These are phyloP conservation scores for Pyrenochaeta sp. DNA, from an alignment of 2,329 filamentous ascomycete genomes.

Conservation along the genomic window DNA sequence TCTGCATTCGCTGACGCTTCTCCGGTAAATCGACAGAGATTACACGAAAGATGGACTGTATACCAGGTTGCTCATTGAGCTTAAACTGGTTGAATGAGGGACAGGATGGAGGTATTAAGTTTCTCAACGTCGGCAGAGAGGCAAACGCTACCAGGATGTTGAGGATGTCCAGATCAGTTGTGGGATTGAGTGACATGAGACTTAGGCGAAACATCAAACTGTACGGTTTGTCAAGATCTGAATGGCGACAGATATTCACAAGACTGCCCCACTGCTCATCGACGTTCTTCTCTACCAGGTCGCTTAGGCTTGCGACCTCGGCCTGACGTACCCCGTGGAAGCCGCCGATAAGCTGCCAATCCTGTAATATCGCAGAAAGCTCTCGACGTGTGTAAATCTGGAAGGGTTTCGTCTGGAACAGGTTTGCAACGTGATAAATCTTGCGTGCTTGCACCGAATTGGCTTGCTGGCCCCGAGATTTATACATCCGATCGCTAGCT, in stretches of 20 bases:
- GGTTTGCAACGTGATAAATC: constrained; percentile 20
- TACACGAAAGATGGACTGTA: constrained; percentile 41
- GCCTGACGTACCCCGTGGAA: constrained; percentile 10
- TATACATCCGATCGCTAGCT: constrained; percentile 15
- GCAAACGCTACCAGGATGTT: constrained; percentile 49
- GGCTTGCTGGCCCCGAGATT: constrained; percentile 15
- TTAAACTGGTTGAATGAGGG: constrained; percentile 42
- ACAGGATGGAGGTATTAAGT: constrained; percentile 46
- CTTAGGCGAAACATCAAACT: constrained; percentile 55
- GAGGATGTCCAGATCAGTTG: constrained; percentile 50
- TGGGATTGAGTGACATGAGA: constrained; percentile 51
- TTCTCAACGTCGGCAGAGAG: constrained; percentile 50
- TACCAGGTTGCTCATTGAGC: constrained; percentile 41
- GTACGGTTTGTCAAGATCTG: constrained; percentile 32
- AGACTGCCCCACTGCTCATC: constrained; percentile 53
- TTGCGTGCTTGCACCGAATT: constrained; percentile 19
- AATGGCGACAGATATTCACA: constrained; percentile 48
- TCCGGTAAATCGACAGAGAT: constrained; percentile 31
- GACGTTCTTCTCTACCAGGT: constrained; percentile 42
- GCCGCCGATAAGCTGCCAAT: constrained; percentile 25
- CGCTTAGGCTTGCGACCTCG: constrained; percentile 16
- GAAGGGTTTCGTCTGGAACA: constrained; percentile 16
- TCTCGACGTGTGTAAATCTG: constrained; percentile 13
- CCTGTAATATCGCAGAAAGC: constrained; percentile 19
- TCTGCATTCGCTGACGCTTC: neutral